Base-by-base conservation (phyloP, 1,284 basidiomycete species). In the Apiotrichum gracile region DNA sequence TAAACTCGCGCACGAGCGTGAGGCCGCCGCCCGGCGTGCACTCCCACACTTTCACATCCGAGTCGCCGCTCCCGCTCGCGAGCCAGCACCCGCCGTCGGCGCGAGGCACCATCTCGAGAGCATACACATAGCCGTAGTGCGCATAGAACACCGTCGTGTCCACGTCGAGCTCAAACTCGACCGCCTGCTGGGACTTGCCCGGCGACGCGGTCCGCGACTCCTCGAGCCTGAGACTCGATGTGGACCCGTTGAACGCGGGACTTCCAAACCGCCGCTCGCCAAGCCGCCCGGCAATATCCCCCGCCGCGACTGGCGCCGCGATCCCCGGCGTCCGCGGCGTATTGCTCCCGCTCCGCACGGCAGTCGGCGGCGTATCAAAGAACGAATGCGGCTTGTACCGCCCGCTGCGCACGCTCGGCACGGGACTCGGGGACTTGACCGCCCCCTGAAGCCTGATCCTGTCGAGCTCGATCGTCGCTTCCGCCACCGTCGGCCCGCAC, bases 61-160 rank as follows among this genome's bases (percentile, higher is more conserved):
- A 88, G 65, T 94, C 91, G 1, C 92, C 92, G 56, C 88, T 86
- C 14, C 91, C 91, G 5, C 88, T 90, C 10, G 87, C 81, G 14
- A 93, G 80, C 60, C 84, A 82, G 12, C 80, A 74, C 21, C 66
- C 71, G 8, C 76, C 76, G 22, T 78, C 77, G 2, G 57, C 60
- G 47, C 64, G 61, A n/a, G 54, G 42, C 29, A 75, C 68, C 33
- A 86, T 75, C 1, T 82, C 77, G 79, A 97, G 85, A 61, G 87
- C 90, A 69, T 97, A 97, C 16, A 97, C 82, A 69, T 97, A 97
- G 12, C 93, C 93, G 71, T 85, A 91, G 72, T 97, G 93, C 1
- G 92, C 93, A 3, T 88, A 87, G 61, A 88, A 85, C 31, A 91
- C 78, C 19, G 89, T 85, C 61, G 87, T 86, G 49, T 78, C 77